Evolutionary conservation across 257 asterid genomes (phyloP).

Genomic region (Capsicum pubescens): DNA sequence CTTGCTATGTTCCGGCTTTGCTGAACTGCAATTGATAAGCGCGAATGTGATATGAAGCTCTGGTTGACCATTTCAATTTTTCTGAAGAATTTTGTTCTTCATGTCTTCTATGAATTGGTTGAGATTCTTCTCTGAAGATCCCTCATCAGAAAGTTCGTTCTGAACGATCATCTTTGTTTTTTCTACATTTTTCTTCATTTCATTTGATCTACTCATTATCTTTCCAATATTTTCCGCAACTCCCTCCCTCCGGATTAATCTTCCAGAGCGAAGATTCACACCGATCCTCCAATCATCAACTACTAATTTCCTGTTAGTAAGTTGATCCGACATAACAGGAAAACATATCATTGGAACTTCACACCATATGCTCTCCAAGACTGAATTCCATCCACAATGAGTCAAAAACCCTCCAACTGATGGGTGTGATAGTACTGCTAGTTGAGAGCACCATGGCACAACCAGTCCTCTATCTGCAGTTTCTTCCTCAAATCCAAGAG

Average conservation of each 20-base stretch:
- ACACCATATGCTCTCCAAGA: constrained; percentile 29
- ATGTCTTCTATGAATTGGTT: constrained; percentile 28
- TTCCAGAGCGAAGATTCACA: constrained; percentile 20
- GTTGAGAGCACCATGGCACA: constrained; percentile 37
- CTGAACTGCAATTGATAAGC: background rate
- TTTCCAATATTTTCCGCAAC: constrained; percentile 19
- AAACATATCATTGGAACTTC: constrained; percentile 31
- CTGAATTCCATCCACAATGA: constrained; percentile 34
- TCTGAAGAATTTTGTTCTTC: constrained; percentile 23
- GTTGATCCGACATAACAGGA: constrained; percentile 28
- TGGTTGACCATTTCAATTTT: background rate
- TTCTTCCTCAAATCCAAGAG: constrained; percentile 25
- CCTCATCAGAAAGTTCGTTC: constrained; percentile 15
- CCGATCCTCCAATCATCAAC: constrained; percentile 32
- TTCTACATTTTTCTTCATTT: background rate
- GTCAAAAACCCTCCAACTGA: constrained; percentile 33
- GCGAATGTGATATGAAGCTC: background rate
- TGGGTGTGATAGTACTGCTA: constrained; percentile 33
- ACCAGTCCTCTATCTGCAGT: constrained; percentile 30
- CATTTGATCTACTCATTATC: background rate
- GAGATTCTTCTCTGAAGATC: constrained; percentile 28
- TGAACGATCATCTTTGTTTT: background rate
- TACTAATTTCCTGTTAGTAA: constrained; percentile 30
- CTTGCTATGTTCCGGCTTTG: background rate
- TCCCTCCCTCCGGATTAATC: constrained; percentile 1